phyloP scores from a whole-genome alignment of 108 stramenopile species.

The Nitzschia sp. region DNA sequence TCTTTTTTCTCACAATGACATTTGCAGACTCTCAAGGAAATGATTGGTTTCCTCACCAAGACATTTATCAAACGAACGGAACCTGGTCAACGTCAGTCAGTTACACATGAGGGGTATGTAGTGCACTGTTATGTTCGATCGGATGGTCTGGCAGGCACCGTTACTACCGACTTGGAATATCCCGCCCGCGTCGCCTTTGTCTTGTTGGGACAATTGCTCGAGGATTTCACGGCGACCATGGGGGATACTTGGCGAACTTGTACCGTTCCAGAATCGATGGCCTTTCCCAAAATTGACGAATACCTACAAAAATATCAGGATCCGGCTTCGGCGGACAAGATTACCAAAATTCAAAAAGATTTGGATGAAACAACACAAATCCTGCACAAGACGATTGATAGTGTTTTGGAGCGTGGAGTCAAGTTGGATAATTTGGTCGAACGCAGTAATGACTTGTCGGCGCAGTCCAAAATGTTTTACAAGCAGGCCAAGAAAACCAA shows the following conservation, averaged over 20 bases:
- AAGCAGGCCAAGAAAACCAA: constrained; percentile 99
- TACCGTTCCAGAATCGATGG: constrained; percentile 59
- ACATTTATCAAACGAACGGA: constrained; percentile 96
- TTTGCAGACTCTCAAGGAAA: constrained; percentile 93
- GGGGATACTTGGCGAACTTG: constrained; percentile 76
- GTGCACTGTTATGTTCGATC: constrained; percentile 96
- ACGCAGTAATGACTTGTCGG: constrained; percentile 92
- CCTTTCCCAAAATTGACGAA: constrained; percentile 68
- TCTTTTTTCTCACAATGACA: too few species aligned
- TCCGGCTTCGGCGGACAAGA: constrained; percentile 94
- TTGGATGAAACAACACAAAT: constrained; percentile 98
- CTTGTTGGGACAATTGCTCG: constrained; percentile 92
- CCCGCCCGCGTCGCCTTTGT: constrained; percentile 98
- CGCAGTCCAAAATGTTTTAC: constrained; percentile 99
- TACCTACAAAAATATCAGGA: constrained; percentile 91
- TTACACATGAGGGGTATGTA: constrained; percentile 96
- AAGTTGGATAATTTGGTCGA: constrained; percentile 98
- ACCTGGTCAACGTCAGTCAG: constrained; percentile 97
- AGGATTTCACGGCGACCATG: constrained; percentile 79
- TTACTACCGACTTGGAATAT: constrained; percentile 96
- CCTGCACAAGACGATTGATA: constrained; percentile 98
- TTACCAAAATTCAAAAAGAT: constrained; percentile 98
- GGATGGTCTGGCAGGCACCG: constrained; percentile 93
- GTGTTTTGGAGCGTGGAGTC: constrained; percentile 95
- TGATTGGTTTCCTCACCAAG: constrained; percentile 97